A percentile compares a stretch with the other conserved stretches of the same genome.
phyloP scores from a whole-genome alignment of 192 early-diverging fungal genomes.

The Backusella liffmaniae region DNA sequence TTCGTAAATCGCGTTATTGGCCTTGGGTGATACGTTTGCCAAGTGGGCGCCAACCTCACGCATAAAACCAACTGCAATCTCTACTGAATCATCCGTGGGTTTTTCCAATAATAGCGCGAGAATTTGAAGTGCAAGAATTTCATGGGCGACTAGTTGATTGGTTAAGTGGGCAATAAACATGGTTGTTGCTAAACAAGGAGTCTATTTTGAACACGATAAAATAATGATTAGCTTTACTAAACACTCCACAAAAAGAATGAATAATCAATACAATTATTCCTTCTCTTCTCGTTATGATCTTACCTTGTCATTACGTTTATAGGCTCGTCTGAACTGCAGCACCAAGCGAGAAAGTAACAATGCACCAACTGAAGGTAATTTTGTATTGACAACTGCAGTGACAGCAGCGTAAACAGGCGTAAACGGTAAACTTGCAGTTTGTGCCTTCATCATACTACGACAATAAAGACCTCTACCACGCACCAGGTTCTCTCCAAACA shows the following conservation, averaged over 20 bases:
- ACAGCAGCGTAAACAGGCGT: conserved; percentile 91
- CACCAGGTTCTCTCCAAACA: conserved; percentile 89
- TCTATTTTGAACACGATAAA: conserved; percentile 20
- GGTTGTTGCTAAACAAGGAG: conserved; percentile 76
- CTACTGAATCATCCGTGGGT: conserved; percentile 93
- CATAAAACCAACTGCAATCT: conserved; percentile 94
- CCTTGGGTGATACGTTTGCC: conserved; percentile 70
- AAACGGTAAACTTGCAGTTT: conserved; percentile 82
- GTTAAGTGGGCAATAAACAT: conserved; percentile 92
- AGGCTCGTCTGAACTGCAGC: conserved; percentile 87
- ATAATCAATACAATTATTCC: background rate
- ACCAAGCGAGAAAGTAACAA: conserved; percentile 82
- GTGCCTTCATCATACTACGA: conserved; percentile 86
- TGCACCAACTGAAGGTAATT: conserved; percentile 88
- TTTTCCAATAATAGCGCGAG: conserved; percentile 78
- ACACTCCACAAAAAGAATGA: background rate
- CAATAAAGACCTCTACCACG: conserved; percentile 89
- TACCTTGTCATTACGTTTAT: conserved; percentile 88
- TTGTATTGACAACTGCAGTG: conserved; percentile 89
- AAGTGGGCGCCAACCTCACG: conserved; percentile 85
- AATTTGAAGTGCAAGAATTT: conserved; percentile 87
- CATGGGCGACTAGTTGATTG: conserved; percentile 87
- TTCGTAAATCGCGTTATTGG: conserved; percentile 86
- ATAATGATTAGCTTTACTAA: background rate
- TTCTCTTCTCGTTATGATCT: background rate